Conservation (phyloP, 768 basidiomycete genomes). For the Kondoa subrosea region DNA sequence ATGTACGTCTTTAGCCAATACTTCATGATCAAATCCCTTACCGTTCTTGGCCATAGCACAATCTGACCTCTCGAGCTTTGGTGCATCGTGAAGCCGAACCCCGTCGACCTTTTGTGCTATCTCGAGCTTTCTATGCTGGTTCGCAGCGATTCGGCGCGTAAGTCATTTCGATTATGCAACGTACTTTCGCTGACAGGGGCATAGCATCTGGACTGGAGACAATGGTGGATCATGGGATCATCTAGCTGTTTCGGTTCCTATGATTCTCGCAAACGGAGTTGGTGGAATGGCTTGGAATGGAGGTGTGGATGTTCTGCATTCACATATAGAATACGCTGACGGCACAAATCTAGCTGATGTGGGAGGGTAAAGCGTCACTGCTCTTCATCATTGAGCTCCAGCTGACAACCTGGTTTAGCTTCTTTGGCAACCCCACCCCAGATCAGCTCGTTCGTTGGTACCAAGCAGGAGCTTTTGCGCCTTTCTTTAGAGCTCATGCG, state of each 20-base stretch:
- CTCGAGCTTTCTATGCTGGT: slow-evolving; percentile 84
- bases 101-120: slow-evolving; percentile 83
- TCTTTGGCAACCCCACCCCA: slow-evolving; percentile 87
- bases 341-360: slow-evolving; percentile 59
- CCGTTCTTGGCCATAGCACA: slow-evolving; percentile 41
- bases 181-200: not conserved
- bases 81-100: slow-evolving; percentile 54
- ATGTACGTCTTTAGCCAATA: slow-evolving; percentile 29
- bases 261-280: slow-evolving; percentile 74
- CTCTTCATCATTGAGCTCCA: not conserved
- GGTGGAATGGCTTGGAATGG: slow-evolving; percentile 83
- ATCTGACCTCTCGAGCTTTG: slow-evolving; percentile 65
- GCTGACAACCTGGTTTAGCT: slow-evolving; percentile 30
- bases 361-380: slow-evolving; percentile 42
- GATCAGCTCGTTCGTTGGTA: slow-evolving; percentile 98
- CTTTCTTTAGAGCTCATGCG: slow-evolving; percentile 97
- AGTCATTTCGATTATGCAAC: not conserved
- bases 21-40: not conserved
- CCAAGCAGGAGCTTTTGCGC: slow-evolving; percentile 80
- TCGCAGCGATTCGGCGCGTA: slow-evolving; percentile 79
- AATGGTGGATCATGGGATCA: slow-evolving; percentile 97
- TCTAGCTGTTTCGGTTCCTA: slow-evolving; percentile 80
- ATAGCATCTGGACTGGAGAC: slow-evolving; percentile 86
- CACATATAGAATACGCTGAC: not conserved
- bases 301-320: slow-evolving; percentile 41